Percentiles rank a stretch among this genome's conserved stretches.
These are phyloP conservation scores for Fomitiporia mediterranea DNA, from an alignment of 1,284 basidiomycete species.

Conservation along the genomic window DNA sequence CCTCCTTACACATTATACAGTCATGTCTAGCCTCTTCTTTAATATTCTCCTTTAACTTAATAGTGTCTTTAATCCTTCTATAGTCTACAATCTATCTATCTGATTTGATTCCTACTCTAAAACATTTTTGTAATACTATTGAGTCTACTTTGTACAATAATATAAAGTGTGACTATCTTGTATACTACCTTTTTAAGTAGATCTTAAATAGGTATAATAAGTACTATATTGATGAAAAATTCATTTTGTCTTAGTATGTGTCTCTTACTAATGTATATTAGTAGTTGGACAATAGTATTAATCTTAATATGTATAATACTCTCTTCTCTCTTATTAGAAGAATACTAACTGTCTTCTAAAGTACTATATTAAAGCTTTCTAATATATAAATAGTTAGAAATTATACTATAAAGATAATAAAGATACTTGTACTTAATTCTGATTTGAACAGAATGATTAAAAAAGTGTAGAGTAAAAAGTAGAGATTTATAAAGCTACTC, in stretches of 20 bases:
- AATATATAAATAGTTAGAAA: slow-evolving; percentile 69
- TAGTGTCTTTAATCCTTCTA: slow-evolving; percentile 51
- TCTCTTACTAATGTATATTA: slow-evolving; percentile 75
- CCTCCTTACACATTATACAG: slow-evolving; percentile 57
- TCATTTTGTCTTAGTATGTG: slow-evolving; percentile 68
- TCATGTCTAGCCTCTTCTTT: slow-evolving; percentile 65
- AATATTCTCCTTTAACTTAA: slow-evolving; percentile 67
- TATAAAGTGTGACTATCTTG: slow-evolving; percentile 71
- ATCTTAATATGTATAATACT: slow-evolving; percentile 42
- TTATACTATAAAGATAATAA: slow-evolving; percentile 68
- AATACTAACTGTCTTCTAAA: slow-evolving; percentile 19
- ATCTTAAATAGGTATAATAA: slow-evolving; percentile 58
- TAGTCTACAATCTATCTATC: slow-evolving; percentile 68
- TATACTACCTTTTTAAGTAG: slow-evolving; percentile 76
- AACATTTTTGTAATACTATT: slow-evolving; percentile 55
- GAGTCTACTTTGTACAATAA: slow-evolving; percentile 57
- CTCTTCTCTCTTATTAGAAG: not conserved
- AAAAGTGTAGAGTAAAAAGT: too few relatives aligned
- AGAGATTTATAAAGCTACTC: too few relatives aligned
- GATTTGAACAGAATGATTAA: too few relatives aligned
- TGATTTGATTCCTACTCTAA: slow-evolving; percentile 44
- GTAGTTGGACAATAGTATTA: slow-evolving; percentile 62
- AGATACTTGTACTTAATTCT: slow-evolving; percentile 52
- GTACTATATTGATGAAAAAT: slow-evolving; percentile 47
- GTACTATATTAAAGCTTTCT: slow-evolving; percentile 62